Base-by-base conservation (phyloP, 805 yeast genomes). In the Scheffersomyces lignosus region DNA sequence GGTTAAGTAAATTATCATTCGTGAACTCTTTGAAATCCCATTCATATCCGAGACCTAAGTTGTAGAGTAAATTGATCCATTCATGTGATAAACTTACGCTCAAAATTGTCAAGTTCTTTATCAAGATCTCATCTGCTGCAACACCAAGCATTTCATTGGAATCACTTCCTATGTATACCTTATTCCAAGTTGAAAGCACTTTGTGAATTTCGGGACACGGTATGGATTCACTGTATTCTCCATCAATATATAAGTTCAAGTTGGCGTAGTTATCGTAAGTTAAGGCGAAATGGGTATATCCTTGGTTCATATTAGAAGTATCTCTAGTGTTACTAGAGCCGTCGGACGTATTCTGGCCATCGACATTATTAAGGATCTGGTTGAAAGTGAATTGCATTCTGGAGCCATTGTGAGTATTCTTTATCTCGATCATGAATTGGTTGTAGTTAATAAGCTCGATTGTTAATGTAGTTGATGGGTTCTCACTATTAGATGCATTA, bases 61-160 rank as follows among this genome's bases (percentile, higher is more conserved):
- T 60, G 43, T 64, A 72, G 0, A 80, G 60, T 3, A 76, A 43
- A 17, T 62, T 52, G 1, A 78, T 60, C 87, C 87, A 81, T 38
- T 76, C 80, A 27, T 58, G 54, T 0, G 72, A 54, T 22, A 69
- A 59, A 2, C 57, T 44, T 3, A 48, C 55, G 29, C 64, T 63
- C 12, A 77, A 44, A 0, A 79, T 42, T 9, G 70, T 43, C 2
- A 77, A 45, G 40, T 66, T 77, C 25, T 59, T 55, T 1, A 69
- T 23, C 7, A 65, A 34, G 13, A 71, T 34, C 32, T 64, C 69
- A 25, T 52, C 54, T n/a, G 45, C 20, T 5, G 34, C 26, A 13
- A 33, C 34, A 18, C 50, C 40, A n/a, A 29, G 27, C 6, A 20
- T 16, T 5, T 40, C 49, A 10, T 34, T 40, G 4, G 40, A 43